phyloP scores from a whole-genome alignment of 345 rosid species.

The Pseudoturritis turrita region DNA sequence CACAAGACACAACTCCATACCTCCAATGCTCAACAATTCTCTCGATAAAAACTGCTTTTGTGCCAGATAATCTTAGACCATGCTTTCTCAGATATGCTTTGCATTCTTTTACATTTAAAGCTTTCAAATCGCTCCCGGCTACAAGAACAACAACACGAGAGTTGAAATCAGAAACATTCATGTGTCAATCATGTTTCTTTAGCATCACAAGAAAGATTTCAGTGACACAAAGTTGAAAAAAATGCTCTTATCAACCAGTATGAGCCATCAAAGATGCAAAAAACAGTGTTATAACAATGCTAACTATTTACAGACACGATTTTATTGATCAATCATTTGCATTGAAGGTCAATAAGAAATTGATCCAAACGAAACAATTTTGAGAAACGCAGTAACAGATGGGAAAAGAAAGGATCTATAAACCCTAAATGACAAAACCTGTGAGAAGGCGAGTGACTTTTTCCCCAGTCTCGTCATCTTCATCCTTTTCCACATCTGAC shows the following conservation, averaged over 20 bases:
- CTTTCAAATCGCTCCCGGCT: slow-evolving; percentile 40
- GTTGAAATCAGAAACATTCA: slow-evolving; percentile 5
- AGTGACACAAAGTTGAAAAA: neutral
- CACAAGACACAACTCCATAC: slow-evolving; percentile 24
- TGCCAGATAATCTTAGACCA: slow-evolving; percentile 51
- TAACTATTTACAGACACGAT: neutral
- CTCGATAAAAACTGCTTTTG: slow-evolving; percentile 37
- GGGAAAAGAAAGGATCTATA: neutral
- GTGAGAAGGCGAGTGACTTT: slow-evolving; percentile 37
- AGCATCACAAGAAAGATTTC: neutral
- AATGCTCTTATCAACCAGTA: no score
- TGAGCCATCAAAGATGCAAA: neutral
- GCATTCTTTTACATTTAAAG: slow-evolving; percentile 38
- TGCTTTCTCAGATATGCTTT: slow-evolving; percentile 48
- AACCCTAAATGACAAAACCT: slow-evolving; percentile 30
- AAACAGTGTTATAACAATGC: neutral
- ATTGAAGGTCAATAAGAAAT: neutral
- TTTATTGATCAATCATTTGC: neutral
- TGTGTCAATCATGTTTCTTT: neutral
- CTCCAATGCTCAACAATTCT: slow-evolving; percentile 56
- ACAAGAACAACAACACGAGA: slow-evolving; percentile 8
- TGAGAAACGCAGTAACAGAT: neutral
- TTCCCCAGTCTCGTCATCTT: neutral
- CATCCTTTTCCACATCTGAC: slow-evolving; percentile 6
- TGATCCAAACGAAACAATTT: no score